A percentile compares a stretch with the other conserved stretches of the same genome.
Evolutionary conservation across 1,284 basidiomycete species (phyloP).

Genomic region (Porodaedalea pini): DNA sequence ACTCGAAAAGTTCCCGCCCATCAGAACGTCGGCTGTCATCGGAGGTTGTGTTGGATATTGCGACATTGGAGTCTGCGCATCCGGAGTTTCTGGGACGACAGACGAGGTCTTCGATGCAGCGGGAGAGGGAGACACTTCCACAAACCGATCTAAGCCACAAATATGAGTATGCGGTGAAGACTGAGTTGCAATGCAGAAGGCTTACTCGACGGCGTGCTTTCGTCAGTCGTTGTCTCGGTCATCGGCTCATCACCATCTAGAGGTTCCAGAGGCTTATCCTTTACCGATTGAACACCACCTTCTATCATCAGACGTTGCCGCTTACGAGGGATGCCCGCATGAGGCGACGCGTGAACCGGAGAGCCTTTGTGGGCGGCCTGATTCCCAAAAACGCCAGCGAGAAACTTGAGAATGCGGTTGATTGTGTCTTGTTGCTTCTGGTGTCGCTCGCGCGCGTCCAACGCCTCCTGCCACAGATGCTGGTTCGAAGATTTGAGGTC

Average conservation of each 20-base stretch:
- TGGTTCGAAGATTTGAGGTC: constrained; percentile 88
- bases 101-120: constrained; percentile 3
- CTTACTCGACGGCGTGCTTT: constrained; percentile 20
- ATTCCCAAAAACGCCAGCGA: constrained; percentile 56
- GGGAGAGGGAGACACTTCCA: constrained; percentile 17
- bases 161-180: background rate
- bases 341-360: constrained; percentile 32
- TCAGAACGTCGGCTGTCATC: constrained; percentile 9
- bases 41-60: constrained; percentile 6
- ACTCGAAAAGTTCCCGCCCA: constrained; percentile 14
- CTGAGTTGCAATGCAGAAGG: background rate
- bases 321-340: constrained; percentile 48
- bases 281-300: constrained; percentile 37
- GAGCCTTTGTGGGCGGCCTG: constrained; percentile 19
- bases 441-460: constrained; percentile 64
- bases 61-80: background rate
- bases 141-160: constrained; percentile 8
- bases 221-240: constrained; percentile 20
- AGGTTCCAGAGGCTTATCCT: constrained; percentile 36
- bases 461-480: constrained; percentile 88
- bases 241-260: constrained; percentile 38
- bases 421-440: constrained; percentile 62
- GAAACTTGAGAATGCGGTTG: constrained; percentile 57
- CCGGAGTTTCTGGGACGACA: background rate
- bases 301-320: constrained; percentile 66